Evolutionary conservation across 306 rosid species (phyloP).

Genomic region (Cucumis melo): DNA sequence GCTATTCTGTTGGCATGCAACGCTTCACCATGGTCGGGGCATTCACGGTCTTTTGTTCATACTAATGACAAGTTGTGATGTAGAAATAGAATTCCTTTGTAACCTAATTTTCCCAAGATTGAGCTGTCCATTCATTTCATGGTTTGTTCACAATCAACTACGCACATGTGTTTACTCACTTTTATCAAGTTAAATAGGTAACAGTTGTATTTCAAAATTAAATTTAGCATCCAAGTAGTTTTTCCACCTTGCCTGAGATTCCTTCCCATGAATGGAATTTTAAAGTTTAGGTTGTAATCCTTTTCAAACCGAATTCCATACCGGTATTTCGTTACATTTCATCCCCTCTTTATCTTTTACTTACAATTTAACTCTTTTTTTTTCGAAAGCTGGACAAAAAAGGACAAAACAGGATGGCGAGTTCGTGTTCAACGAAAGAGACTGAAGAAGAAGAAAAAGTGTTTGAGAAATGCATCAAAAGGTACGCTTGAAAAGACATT

Average conservation of each 20-base stretch:
- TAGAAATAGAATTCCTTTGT: background rate
- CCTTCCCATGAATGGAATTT: background rate
- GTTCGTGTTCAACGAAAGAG: background rate
- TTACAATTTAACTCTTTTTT: background rate
- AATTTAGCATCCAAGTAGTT: background rate
- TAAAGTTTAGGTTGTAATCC: background rate
- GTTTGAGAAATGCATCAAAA: background rate
- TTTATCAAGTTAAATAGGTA: background rate
- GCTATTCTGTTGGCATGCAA: background rate
- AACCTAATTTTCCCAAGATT: background rate
- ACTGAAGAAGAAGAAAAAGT: background rate
- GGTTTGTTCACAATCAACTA: conserved; percentile 1
- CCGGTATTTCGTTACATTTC: background rate
- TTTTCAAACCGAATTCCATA: background rate
- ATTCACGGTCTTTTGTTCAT: background rate
- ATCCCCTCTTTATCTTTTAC: background rate
- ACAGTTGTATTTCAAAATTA: background rate
- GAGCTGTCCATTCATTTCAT: background rate
- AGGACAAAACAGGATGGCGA: background rate
- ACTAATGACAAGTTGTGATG: background rate
- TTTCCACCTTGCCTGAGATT: background rate
- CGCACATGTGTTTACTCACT: background rate
- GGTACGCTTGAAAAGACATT: background rate
- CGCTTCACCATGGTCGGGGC: background rate
- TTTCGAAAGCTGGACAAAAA: background rate